Percentiles rank a stretch among this genome's conserved stretches.
phyloP scores from a whole-genome alignment of 2,329 filamentous ascomycete species.

The Lachnellula suecica region DNA sequence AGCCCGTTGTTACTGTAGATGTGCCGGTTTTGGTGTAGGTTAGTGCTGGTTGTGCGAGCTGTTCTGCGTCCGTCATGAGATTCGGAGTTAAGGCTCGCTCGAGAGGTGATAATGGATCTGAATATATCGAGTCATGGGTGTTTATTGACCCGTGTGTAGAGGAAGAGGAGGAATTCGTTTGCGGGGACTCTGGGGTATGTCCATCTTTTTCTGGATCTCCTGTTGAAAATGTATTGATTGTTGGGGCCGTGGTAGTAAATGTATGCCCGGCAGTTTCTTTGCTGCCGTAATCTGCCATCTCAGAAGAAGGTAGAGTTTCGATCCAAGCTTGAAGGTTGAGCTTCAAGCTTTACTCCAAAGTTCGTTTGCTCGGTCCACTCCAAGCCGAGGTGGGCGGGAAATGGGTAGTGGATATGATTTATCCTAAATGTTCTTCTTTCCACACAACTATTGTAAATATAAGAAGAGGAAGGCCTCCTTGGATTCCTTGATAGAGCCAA shows the following conservation, averaged over 20 bases:
- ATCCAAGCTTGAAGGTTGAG: background rate
- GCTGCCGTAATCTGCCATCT: background rate
- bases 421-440: background rate
- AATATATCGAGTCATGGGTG: conserved; percentile 21
- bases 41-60: conserved; percentile 34
- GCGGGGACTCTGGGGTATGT: conserved; percentile 12
- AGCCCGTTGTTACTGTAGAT: conserved; percentile 44
- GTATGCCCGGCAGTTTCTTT: background rate
- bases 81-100: conserved; percentile 39
- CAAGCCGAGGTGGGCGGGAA: background rate
- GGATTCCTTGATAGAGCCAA: too few relatives aligned
- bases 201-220: conserved; percentile 20
- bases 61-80: conserved; percentile 40
- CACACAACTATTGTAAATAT: too few relatives aligned
- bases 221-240: conserved; percentile 4
- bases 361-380: background rate
- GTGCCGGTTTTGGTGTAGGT: conserved; percentile 40
- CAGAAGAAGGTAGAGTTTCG: background rate
- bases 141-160: background rate
- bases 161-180: conserved; percentile 14
- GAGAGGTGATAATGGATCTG: conserved; percentile 35
- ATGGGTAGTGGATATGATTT: background rate
- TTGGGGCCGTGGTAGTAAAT: conserved; percentile 2
- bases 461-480: too few relatives aligned
- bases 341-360: too few relatives aligned